Evolutionary conservation across 2,329 filamentous ascomycete species (phyloP), one percentile per base, ranked within the genome.

Genomic region (Penicillium sp.): DNA sequence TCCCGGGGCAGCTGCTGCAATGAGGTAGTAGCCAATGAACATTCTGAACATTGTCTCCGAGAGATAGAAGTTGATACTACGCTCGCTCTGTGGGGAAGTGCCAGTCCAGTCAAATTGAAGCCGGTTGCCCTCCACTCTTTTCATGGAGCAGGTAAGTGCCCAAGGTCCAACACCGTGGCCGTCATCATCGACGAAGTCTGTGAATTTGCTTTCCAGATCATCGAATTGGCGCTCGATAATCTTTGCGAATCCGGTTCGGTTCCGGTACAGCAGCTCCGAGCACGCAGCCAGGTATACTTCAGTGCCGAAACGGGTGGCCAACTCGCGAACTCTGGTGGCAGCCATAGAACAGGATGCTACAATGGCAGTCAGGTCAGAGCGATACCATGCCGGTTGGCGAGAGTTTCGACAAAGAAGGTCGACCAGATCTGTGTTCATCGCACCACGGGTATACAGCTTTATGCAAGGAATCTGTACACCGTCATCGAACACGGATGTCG

Each of bases 1-100:
- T 20, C 78, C 74, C 0, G 79, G 79, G 29, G 78, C 78, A 35
- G 78, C 78, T 1, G 79, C 76, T 2, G 78, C 78, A n/a, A 81
- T 72, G 3, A 81, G 69, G 60, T 77, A 80, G 38, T 69, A 71
- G 0, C 76, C 78, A 42, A 81, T 75, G 57, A 81, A 81, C 75
- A 81, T 80, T 52, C 78, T 79, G 69, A 81, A 81, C 76, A 79
- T 77, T 20, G 76, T 79, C 18, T 75, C 72, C 0, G 74, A 79
- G 2, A 81, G 71, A 57, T 78, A 81, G 52, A 76, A 81, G 61
- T 81, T 81, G 69, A 81, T 78, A 13, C 74, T 73, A 2, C 72
- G 73, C 53, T 75, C 71, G 10, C 76, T 78, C 58, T 81, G 79
- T 0, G 78, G 78, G 1, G 74, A 76, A 2, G 78, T 81, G 10